These are phyloP conservation scores for Luffa aegyptiaca DNA, from an alignment of 306 rosid genomes.

Conservation along the genomic window DNA sequence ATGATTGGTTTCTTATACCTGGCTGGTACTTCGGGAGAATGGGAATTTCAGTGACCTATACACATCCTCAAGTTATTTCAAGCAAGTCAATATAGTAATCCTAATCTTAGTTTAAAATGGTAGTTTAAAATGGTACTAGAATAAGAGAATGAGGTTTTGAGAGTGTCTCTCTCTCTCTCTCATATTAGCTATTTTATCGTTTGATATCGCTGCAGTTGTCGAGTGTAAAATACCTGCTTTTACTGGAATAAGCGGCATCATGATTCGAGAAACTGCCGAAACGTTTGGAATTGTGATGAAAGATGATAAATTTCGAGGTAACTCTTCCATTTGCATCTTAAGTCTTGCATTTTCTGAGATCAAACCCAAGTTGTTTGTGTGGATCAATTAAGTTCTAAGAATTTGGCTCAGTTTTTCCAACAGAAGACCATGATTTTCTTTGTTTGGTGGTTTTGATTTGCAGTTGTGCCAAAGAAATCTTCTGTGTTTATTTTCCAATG, in stretches of 20 bases:
- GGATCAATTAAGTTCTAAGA: background rate
- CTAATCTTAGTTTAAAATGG: background rate
- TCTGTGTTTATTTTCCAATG: slow-evolving; percentile 63
- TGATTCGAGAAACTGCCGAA: slow-evolving; percentile 86
- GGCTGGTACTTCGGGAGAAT: background rate
- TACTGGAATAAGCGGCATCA: slow-evolving; percentile 53
- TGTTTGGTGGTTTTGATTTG: slow-evolving; percentile 5
- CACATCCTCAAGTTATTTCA: background rate
- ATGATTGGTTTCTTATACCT: background rate
- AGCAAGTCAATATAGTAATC: background rate
- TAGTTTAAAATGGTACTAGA: background rate
- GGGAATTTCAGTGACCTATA: background rate
- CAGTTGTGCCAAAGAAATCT: slow-evolving; percentile 78
- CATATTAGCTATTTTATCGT: slow-evolving; percentile 7
- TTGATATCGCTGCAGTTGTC: slow-evolving; percentile 40
- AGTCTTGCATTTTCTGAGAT: background rate
- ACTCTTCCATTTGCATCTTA: slow-evolving; percentile 5
- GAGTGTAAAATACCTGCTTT: slow-evolving; percentile 51
- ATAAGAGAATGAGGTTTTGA: background rate
- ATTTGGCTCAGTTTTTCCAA: background rate
- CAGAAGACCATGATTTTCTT: background rate
- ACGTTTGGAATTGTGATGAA: slow-evolving; percentile 64
- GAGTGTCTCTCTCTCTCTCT: background rate
- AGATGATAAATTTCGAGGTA: slow-evolving; percentile 58
- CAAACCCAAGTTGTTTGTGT: background rate